These are phyloP conservation scores for Jacaranda mimosifolia DNA, from an alignment of 257 asterid species.

Conservation along the genomic window DNA sequence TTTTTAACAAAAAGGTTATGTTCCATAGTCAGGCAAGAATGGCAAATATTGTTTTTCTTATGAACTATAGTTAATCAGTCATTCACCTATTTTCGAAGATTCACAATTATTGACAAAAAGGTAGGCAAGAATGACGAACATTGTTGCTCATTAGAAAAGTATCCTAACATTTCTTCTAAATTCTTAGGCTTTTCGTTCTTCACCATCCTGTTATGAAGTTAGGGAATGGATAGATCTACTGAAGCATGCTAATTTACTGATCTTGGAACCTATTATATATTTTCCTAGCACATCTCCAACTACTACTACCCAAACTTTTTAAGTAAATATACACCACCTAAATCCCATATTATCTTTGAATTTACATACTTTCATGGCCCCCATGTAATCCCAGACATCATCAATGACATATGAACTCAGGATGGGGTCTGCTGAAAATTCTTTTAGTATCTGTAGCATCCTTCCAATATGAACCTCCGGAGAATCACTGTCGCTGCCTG, in stretches of 20 bases:
- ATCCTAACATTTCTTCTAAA: background rate
- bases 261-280: constrained; percentile 7
- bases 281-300: constrained; percentile 13
- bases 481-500: constrained; percentile 76
- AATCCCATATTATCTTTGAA: constrained; percentile 20
- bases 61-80: background rate
- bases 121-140: constrained; percentile 15
- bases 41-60: background rate
- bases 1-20: background rate
- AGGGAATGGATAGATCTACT: background rate
- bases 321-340: constrained; percentile 9
- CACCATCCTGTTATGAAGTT: background rate
- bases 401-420: constrained; percentile 93
- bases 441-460: constrained; percentile 89
- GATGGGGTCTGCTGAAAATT: constrained; percentile 88
- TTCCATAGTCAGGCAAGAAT: background rate
- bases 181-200: background rate
- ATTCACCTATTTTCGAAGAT: constrained; percentile 3
- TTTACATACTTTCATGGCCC: constrained; percentile 88
- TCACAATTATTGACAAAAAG: background rate
- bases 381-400: constrained; percentile 99
- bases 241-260: constrained; percentile 23
- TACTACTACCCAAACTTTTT: constrained; percentile 14
- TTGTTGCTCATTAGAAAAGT: background rate
- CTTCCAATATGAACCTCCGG: constrained; percentile 84